phyloP scores from a whole-genome alignment of 352 stramenopile genomes.

The Globisporangium spiculum region DNA sequence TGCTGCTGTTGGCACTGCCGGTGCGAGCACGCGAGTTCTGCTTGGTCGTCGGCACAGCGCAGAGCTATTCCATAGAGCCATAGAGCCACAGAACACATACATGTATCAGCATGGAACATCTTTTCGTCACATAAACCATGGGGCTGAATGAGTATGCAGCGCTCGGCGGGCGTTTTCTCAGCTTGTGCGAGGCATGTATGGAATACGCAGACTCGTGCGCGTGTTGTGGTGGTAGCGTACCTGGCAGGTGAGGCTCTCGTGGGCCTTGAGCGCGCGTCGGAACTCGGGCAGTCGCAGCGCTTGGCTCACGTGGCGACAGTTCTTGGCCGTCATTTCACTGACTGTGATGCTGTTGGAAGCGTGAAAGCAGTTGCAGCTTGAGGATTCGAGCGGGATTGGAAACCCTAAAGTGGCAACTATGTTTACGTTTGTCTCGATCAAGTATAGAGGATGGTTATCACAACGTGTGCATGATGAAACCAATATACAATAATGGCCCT shows the following conservation, averaged over 20 bases:
- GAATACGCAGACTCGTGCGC: not conserved
- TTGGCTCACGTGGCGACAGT: conserved; percentile 56
- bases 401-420: not conserved
- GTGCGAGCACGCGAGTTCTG: conserved; percentile 20
- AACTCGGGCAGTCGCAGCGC: conserved; percentile 47
- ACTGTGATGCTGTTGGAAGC: not conserved
- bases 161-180: not conserved
- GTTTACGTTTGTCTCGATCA: not conserved
- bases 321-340: conserved; percentile 29
- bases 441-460: not conserved
- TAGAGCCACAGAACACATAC: not conserved
- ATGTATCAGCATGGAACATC: not conserved
- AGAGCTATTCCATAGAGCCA: conserved; percentile 19
- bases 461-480: not conserved
- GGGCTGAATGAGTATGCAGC: not conserved
- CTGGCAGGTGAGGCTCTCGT: conserved; percentile 39
- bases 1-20: conserved; percentile 9
- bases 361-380: not conserved
- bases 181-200: not conserved
- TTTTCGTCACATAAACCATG: not conserved
- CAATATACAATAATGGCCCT: not conserved
- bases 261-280: conserved; percentile 50
- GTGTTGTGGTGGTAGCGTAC: conserved; percentile 5
- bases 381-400: not conserved
- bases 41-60: conserved; percentile 14